A percentile compares a stretch with the other conserved stretches of the same genome.
Evolutionary conservation across 192 early-diverging fungal genomes (phyloP).

Genomic region (Spinellus fusiger): DNA sequence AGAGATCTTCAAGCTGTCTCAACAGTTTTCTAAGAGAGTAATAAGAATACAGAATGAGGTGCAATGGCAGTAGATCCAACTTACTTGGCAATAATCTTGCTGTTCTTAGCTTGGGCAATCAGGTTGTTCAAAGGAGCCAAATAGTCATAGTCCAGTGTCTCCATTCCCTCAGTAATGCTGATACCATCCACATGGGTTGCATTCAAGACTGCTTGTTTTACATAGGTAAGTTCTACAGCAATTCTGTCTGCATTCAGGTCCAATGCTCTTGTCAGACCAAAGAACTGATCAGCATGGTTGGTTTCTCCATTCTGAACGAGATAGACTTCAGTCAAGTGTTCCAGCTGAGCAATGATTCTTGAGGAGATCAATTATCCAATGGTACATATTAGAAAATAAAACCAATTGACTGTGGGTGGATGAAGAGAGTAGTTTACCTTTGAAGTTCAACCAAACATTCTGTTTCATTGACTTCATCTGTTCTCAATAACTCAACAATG

Average conservation of each 20-base stretch:
- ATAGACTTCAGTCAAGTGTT: conserved; percentile 59
- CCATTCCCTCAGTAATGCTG: conserved; percentile 33
- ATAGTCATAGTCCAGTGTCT: conserved; percentile 41
- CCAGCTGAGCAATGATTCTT: conserved; percentile 60
- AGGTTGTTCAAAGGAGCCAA: conserved; percentile 38
- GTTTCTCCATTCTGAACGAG: conserved; percentile 37
- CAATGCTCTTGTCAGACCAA: conserved; percentile 40
- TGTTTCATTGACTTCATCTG: conserved; percentile 66
- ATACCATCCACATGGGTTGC: conserved; percentile 36
- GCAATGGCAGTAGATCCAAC: not conserved
- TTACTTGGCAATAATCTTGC: conserved; percentile 55
- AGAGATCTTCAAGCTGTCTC: conserved; percentile 58
- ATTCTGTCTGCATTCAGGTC: conserved; percentile 66
- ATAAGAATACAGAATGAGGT: not conserved
- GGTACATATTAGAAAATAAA: not conserved
- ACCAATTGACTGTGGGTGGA: not conserved
- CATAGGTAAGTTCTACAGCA: conserved; percentile 48
- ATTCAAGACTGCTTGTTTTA: conserved; percentile 31
- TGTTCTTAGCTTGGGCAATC: conserved; percentile 37
- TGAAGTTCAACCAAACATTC: conserved; percentile 66
- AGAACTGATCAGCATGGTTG: conserved; percentile 48
- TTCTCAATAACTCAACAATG: conserved; percentile 70
- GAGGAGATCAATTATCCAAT: conserved; percentile 18
- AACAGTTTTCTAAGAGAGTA: conserved; percentile 48
- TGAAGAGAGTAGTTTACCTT: too few species aligned